Conservation (phyloP, 1,139 yeast genomes). For the Zygosaccharomyces pseudobailii region DNA sequence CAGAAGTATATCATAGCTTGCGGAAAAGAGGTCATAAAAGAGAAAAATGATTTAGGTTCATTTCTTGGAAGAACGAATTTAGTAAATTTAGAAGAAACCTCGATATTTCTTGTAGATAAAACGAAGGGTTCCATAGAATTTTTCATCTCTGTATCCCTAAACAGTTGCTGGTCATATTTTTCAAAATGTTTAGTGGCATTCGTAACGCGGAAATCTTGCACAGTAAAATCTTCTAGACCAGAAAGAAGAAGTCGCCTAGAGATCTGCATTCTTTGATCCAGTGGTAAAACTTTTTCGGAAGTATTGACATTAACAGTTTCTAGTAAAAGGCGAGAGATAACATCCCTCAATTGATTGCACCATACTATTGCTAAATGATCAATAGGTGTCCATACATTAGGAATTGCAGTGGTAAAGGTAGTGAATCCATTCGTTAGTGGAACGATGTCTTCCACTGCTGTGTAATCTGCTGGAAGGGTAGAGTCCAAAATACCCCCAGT, state of each 20-base stretch:
- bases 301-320: slow-evolving; percentile 50
- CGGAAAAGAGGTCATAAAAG: slow-evolving; percentile 16
- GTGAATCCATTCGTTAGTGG: slow-evolving; percentile 78
- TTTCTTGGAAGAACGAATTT: slow-evolving; percentile 2
- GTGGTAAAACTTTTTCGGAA: slow-evolving; percentile 45
- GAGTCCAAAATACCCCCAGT: slow-evolving; percentile 88
- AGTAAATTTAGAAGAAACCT: background rate
- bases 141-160: slow-evolving; percentile 1
- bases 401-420: slow-evolving; percentile 79
- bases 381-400: slow-evolving; percentile 88
- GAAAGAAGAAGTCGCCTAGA: slow-evolving; percentile 51
- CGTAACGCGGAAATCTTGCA: slow-evolving; percentile 26
- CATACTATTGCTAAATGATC: slow-evolving; percentile 96
- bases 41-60: slow-evolving; percentile 7
- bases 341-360: slow-evolving; percentile 83
- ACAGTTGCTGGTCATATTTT: background rate
- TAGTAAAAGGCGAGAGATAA: slow-evolving; percentile 54
- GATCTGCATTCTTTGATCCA: slow-evolving; percentile 52
- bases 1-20: slow-evolving; percentile 17
- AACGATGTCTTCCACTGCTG: slow-evolving; percentile 65
- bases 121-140: background rate
- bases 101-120: background rate
- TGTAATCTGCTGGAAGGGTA: slow-evolving; percentile 89
- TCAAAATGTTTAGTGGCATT: slow-evolving; percentile 3
- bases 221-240: slow-evolving; percentile 49